A percentile compares a stretch with the other conserved stretches of the same genome.
These are phyloP conservation scores for Coniferiporia weirii DNA, from an alignment of 1,284 basidiomycete species.

Conservation along the genomic window DNA sequence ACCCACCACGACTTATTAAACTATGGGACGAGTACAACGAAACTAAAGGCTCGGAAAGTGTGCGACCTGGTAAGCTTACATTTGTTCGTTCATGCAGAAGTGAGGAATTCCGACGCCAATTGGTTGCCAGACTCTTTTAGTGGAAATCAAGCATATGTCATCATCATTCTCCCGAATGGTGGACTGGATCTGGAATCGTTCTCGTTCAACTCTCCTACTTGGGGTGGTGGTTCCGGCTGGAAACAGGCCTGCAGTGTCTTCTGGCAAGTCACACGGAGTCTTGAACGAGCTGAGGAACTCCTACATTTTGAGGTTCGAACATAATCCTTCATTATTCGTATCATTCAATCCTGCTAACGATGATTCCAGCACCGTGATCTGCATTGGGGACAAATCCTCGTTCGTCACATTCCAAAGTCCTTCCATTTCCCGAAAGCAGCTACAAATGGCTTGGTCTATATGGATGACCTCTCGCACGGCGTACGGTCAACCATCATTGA, in stretches of 20 bases:
- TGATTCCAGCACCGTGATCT: constrained; percentile 83
- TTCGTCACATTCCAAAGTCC: constrained; percentile 44
- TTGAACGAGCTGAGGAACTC: constrained; percentile 74
- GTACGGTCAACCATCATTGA: constrained; percentile 87
- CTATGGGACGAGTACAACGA: constrained; percentile 85
- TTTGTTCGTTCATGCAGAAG: not conserved
- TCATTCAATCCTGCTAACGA: not conserved
- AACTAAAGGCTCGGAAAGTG: constrained; percentile 73
- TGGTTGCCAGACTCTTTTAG: constrained; percentile 52
- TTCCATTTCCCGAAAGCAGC: constrained; percentile 27
- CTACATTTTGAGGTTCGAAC: constrained; percentile 78
- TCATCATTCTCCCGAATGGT: constrained; percentile 86
- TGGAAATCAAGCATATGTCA: constrained; percentile 74
- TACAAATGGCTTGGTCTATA: constrained; percentile 35
- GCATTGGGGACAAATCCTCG: constrained; percentile 96
- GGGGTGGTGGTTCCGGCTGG: constrained; percentile 60
- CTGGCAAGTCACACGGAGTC: constrained; percentile 80
- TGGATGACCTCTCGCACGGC: constrained; percentile 59
- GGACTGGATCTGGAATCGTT: constrained; percentile 87
- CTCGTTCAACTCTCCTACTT: constrained; percentile 45
- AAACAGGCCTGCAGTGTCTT: constrained; percentile 82
- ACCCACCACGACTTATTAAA: constrained; percentile 72
- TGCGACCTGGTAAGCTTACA: constrained; percentile 72
- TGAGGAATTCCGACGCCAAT: not conserved
- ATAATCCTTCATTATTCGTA: constrained; percentile 7